Conservation (phyloP, 805 yeast species). For the Candida maesae region DNA sequence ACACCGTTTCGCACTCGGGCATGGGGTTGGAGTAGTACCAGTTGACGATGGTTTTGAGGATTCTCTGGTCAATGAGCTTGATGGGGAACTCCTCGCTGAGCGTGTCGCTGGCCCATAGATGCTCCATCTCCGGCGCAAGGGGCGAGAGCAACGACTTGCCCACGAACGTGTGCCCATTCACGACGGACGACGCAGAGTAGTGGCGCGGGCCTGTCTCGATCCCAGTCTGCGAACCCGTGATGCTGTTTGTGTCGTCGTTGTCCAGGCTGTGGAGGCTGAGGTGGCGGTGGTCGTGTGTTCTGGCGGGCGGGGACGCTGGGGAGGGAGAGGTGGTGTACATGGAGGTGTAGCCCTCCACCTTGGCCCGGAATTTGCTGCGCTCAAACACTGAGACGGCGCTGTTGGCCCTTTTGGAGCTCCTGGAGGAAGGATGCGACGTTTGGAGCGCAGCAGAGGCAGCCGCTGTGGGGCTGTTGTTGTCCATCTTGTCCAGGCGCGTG, state of each 20-base stretch:
- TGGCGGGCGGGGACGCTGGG: not conserved
- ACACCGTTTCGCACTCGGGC: constrained; percentile 66
- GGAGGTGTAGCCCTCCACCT: constrained; percentile 7
- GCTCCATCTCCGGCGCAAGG: constrained; percentile 19
- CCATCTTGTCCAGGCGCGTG: constrained; percentile 9
- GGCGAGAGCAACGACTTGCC: constrained; percentile 17
- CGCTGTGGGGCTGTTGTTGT: no score
- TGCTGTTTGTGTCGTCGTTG: constrained; percentile 5
- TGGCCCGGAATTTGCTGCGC: constrained; percentile 23
- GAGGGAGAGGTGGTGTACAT: constrained; percentile 15
- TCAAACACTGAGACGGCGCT: constrained; percentile 20
- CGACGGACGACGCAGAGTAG: constrained; percentile 14
- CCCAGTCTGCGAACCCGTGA: constrained; percentile 5
- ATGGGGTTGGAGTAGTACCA: constrained; percentile 32
- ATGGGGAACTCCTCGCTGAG: constrained; percentile 20
- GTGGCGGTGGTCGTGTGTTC: constrained; percentile 1
- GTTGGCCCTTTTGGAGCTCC: constrained; percentile 24
- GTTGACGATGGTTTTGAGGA: constrained; percentile 18
- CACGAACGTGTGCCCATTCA: constrained; percentile 4
- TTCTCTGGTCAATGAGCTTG: constrained; percentile 18
- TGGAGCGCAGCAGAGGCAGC: not conserved
- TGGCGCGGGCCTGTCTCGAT: constrained; percentile 9
- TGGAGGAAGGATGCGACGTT: constrained; percentile 2
- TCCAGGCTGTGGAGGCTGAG: not conserved
- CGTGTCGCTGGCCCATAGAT: constrained; percentile 16